Percentiles rank a stretch among this genome's conserved stretches.
phyloP scores from a whole-genome alignment of 192 early-diverging fungal genomes.

The Coemansia sp. region DNA sequence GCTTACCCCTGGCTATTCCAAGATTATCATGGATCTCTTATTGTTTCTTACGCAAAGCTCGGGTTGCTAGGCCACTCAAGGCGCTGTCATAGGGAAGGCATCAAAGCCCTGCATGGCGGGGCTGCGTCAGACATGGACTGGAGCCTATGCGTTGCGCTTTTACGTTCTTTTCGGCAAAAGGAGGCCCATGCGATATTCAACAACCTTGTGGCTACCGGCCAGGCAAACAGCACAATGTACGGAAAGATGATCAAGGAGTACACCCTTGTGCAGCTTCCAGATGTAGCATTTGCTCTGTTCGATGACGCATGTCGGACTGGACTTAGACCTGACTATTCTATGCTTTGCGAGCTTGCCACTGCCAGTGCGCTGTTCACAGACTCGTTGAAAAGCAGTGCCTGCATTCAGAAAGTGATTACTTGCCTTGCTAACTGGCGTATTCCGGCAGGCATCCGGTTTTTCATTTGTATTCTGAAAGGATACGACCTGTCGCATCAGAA shows the following conservation, averaged over 20 bases:
- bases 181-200: constrained; percentile 37
- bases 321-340: neutral
- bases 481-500: constrained; percentile 33
- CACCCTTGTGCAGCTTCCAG: constrained; percentile 19
- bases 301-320: constrained; percentile 15
- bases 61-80: constrained; percentile 29
- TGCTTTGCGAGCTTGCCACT: constrained; percentile 20
- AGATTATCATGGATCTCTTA: constrained; percentile 4
- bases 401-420: constrained; percentile 20
- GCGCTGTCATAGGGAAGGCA: constrained; percentile 23
- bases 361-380: constrained; percentile 21
- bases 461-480: constrained; percentile 31
- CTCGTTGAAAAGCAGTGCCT: constrained; percentile 2
- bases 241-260: constrained; percentile 26
- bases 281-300: constrained; percentile 32
- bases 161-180: constrained; percentile 27
- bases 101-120: neutral
- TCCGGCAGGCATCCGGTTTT: constrained; percentile 19
- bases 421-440: constrained; percentile 38
- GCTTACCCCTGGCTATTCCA: constrained; percentile 15
- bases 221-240: constrained; percentile 21
- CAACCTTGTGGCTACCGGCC: constrained; percentile 12
- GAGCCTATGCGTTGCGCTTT: constrained; percentile 36
- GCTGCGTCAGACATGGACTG: constrained; percentile 14
- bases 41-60: constrained; percentile 33